Evolutionary conservation across 192 early-diverging fungal genomes (phyloP).

Genomic region (Lobosporangium transversale): DNA sequence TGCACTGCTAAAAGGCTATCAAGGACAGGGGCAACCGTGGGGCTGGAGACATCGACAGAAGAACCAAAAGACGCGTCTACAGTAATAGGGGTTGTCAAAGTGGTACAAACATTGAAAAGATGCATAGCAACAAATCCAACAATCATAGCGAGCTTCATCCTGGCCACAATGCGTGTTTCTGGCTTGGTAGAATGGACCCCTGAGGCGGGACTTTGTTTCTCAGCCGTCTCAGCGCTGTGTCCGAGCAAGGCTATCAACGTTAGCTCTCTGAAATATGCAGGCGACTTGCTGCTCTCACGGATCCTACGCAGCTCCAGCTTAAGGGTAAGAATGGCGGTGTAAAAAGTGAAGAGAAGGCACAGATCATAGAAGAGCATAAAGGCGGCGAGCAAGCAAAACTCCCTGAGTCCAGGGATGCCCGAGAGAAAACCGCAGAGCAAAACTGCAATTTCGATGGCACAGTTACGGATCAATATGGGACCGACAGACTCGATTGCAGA

Average conservation of each 20-base stretch:
- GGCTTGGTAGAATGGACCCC: constrained; percentile 28
- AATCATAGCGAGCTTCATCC: constrained; percentile 70
- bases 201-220: constrained; percentile 50
- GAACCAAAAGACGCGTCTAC: constrained; percentile 7
- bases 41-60: constrained; percentile 53
- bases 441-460: constrained; percentile 84
- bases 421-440: constrained; percentile 81
- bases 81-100: constrained; percentile 49
- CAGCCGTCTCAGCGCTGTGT: constrained; percentile 26
- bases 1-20: constrained; percentile 56
- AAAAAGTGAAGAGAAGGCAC: constrained; percentile 86
- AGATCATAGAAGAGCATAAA: constrained; percentile 87
- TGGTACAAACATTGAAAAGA: constrained; percentile 67
- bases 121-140: constrained; percentile 73
- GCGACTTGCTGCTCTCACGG: constrained; percentile 48
- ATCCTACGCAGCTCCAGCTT: constrained; percentile 80
- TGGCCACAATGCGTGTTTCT: constrained; percentile 64
- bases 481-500: constrained; percentile 73
- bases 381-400: constrained; percentile 84
- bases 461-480: constrained; percentile 75
- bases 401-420: constrained; percentile 77
- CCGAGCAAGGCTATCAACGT: constrained; percentile 61
- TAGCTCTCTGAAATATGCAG: constrained; percentile 32
- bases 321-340: constrained; percentile 84
- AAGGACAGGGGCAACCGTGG: constrained; percentile 58